Percentiles rank a stretch among this genome's conserved stretches.
Evolutionary conservation across 78 protist species (phyloP).

Genomic region (Polysphondylium violaceum): DNA sequence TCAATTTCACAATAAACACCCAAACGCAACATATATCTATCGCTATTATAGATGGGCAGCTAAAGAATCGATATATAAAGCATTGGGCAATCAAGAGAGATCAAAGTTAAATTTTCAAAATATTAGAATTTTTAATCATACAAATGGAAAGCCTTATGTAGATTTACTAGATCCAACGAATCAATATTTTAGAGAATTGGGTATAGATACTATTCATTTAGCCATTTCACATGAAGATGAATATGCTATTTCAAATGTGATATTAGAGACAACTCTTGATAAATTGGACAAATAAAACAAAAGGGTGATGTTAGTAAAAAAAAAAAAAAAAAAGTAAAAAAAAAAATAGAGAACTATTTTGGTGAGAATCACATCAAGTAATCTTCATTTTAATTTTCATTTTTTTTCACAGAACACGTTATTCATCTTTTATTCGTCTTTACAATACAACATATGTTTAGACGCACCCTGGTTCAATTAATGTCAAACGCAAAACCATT

Average conservation of each 20-base stretch:
- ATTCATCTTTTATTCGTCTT: no score
- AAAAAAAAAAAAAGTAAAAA: no score
- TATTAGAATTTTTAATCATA: constrained; percentile 22
- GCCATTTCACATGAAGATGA: constrained; percentile 65
- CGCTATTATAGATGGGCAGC: constrained; percentile 82
- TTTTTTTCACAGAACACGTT: no score
- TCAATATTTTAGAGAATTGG: constrained; percentile 16
- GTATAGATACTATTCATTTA: constrained; percentile 29
- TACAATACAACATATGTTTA: no score
- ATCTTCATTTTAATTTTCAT: no score
- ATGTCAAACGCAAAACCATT: constrained; percentile 58
- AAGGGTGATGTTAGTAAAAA: no score
- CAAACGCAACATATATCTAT: no score
- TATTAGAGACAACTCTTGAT: constrained; percentile 19
- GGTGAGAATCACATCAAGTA: no score
- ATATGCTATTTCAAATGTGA: constrained; percentile 68
- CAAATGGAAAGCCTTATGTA: constrained; percentile 37
- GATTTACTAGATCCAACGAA: constrained; percentile 11
- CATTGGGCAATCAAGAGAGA: constrained; percentile 34
- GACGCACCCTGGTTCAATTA: neutral
- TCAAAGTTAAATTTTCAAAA: constrained; percentile 44
- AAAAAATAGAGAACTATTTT: no score
- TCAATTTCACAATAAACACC: no score
- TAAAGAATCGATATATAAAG: constrained; percentile 73
- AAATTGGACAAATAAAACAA: no score